Evolutionary conservation across 179 eudicot species (phyloP).

Genomic region (Silene noctiflora): DNA sequence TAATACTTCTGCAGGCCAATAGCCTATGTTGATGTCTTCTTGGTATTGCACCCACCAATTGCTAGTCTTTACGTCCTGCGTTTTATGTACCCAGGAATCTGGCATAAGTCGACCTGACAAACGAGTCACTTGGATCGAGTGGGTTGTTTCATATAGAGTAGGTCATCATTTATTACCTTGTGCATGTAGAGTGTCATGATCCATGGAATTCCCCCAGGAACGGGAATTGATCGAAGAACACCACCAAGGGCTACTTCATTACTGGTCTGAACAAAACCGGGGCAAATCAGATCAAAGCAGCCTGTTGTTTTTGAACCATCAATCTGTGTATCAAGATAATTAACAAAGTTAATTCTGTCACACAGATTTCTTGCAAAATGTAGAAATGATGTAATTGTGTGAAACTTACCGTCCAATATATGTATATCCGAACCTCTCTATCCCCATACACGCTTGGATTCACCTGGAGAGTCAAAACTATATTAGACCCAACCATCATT

Average conservation of each 20-base stretch:
- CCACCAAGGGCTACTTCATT: slow-evolving; percentile 32
- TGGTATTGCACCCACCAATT: slow-evolving; percentile 37
- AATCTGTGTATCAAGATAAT: slow-evolving; percentile 13
- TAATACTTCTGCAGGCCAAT: slow-evolving; percentile 30
- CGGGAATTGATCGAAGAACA: slow-evolving; percentile 25
- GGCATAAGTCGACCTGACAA: neutral
- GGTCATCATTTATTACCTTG: slow-evolving; percentile 9
- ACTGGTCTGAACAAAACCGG: slow-evolving; percentile 31
- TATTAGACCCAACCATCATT: neutral
- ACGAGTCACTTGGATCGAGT: neutral
- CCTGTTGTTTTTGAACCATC: slow-evolving; percentile 29
- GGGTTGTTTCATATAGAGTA: too few relatives aligned
- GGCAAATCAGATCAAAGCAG: slow-evolving; percentile 32
- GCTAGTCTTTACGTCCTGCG: slow-evolving; percentile 17
- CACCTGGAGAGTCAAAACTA: slow-evolving; percentile 19
- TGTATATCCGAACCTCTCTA: slow-evolving; percentile 25
- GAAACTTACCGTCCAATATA: slow-evolving; percentile 33
- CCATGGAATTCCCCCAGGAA: slow-evolving; percentile 33
- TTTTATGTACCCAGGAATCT: neutral
- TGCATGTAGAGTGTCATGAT: slow-evolving; percentile 29
- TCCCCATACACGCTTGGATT: slow-evolving; percentile 34
- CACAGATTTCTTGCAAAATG: too few relatives aligned
- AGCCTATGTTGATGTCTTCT: slow-evolving; percentile 22
- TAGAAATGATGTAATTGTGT: neutral
- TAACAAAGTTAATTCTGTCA: too few relatives aligned